These are phyloP conservation scores for Eimeria sp. DNA, from an alignment of 169 alveolate genomes.

Conservation along the genomic window DNA sequence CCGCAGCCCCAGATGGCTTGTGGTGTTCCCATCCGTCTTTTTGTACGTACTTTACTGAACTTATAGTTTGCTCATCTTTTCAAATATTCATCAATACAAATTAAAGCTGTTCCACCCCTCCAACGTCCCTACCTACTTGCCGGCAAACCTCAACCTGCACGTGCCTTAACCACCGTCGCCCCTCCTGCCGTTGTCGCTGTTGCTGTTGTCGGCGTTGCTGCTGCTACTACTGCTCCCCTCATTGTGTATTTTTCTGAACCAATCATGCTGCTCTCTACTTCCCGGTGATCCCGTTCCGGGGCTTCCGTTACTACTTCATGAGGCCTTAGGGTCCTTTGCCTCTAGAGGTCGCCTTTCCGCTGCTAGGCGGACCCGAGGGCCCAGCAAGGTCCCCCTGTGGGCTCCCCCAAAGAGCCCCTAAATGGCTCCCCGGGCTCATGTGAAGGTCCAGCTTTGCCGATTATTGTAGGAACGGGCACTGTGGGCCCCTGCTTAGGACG, in stretches of 20 bases:
- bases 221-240: neutral
- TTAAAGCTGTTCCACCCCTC: neutral
- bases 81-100: neutral
- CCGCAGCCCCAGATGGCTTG: conserved; percentile 15
- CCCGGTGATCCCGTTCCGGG: neutral
- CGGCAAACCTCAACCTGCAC: neutral
- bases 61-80: neutral
- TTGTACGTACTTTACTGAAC: neutral
- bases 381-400: neutral
- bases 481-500: too few relatives aligned
- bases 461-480: too few relatives aligned
- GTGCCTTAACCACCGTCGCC: neutral
- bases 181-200: neutral
- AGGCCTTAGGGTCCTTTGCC: neutral
- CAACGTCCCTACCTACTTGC: neutral
- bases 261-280: neutral
- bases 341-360: neutral
- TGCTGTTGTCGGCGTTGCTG: neutral
- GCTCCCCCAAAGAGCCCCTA: neutral
- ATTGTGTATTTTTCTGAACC: neutral
- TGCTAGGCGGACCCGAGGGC: neutral
- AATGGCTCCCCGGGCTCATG: neutral
- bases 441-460: too few relatives aligned
- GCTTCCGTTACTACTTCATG: neutral
- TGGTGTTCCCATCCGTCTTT: neutral